phyloP scores from a whole-genome alignment of 148 eudicot genomes.

The Agrostemma githago region DNA sequence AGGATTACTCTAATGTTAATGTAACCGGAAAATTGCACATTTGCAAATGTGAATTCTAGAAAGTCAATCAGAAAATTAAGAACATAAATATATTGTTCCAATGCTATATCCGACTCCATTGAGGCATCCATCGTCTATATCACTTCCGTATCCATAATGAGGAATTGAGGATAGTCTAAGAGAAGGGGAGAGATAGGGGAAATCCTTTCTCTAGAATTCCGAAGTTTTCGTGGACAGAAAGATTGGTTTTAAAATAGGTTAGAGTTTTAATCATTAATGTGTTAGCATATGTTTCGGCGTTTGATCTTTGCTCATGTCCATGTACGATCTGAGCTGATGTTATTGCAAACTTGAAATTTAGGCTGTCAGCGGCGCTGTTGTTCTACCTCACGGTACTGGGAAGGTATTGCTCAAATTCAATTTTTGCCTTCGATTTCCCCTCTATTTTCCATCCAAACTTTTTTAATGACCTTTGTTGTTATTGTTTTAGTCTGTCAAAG shows the following conservation, averaged over 20 bases:
- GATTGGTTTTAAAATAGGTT: background rate
- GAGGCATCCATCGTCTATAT: background rate
- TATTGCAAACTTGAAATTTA: slow-evolving; percentile 39
- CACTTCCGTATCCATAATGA: background rate
- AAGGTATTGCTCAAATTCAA: slow-evolving; percentile 47
- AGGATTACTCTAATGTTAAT: background rate
- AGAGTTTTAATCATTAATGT: background rate
- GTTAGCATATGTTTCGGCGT: background rate
- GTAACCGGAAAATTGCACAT: background rate
- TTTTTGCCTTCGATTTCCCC: background rate
- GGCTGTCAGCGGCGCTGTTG: slow-evolving; percentile 73
- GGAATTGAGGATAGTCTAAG: background rate
- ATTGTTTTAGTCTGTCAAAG: slow-evolving; percentile 33
- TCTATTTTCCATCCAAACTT: background rate
- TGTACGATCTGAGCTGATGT: slow-evolving; percentile 16
- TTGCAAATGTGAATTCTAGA: background rate
- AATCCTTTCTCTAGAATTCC: background rate
- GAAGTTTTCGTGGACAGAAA: background rate
- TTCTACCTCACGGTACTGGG: slow-evolving; percentile 87
- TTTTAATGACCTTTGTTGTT: background rate
- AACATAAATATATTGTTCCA: no score
- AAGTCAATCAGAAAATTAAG: no score
- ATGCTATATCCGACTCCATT: background rate
- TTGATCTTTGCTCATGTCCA: background rate
- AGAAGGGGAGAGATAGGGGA: background rate